A percentile compares a stretch with the other conserved stretches of the same genome.
phyloP scores from a whole-genome alignment of 2,329 filamentous ascomycete species.

The Colletotrichum cuscutae region DNA sequence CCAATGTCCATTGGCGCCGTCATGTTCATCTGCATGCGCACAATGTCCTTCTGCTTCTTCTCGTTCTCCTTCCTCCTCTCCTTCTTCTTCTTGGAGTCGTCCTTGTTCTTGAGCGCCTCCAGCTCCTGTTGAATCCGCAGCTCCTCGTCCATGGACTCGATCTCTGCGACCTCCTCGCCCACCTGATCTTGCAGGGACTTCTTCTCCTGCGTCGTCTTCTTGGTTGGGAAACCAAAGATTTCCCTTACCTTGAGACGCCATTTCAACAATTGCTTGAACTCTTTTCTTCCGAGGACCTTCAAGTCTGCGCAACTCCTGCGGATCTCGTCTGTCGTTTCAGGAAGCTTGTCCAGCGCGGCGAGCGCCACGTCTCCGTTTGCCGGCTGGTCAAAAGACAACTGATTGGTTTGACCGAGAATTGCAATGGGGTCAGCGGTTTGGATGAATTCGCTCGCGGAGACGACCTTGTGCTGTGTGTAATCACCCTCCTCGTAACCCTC shows the following conservation, averaged over 20 bases:
- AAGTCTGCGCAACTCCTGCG: slow-evolving; percentile 82
- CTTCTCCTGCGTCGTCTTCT: slow-evolving; percentile 63
- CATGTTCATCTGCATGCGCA: slow-evolving; percentile 99
- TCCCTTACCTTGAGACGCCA: slow-evolving; percentile 93
- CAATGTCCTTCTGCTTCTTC: slow-evolving; percentile 90
- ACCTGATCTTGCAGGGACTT: slow-evolving; percentile 49
- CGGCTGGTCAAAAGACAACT: slow-evolving; percentile 83
- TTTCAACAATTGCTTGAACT: slow-evolving; percentile 88
- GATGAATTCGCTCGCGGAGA: slow-evolving; percentile 90
- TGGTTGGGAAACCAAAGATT: slow-evolving; percentile 86
- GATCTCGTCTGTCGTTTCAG: slow-evolving; percentile 88
- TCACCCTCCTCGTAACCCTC: slow-evolving; percentile 98
- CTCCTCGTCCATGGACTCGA: slow-evolving; percentile 95
- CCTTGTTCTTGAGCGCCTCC: slow-evolving; percentile 82
- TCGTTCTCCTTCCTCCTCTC: slow-evolving; percentile 91
- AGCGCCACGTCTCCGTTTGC: slow-evolving; percentile 86
- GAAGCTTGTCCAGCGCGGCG: slow-evolving; percentile 84
- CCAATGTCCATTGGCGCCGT: slow-evolving; percentile 95
- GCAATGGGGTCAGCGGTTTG: slow-evolving; percentile 93
- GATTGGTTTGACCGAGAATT: slow-evolving; percentile 87
- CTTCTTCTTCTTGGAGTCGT: slow-evolving; percentile 80
- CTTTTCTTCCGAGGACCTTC: slow-evolving; percentile 90
- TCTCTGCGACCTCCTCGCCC: slow-evolving; percentile 79
- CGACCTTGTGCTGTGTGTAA: slow-evolving; percentile 90
- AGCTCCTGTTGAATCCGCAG: slow-evolving; percentile 89